Conservation (phyloP, 2,329 filamentous ascomycete genomes). For the Neophaeococcomyces mojaviensis region DNA sequence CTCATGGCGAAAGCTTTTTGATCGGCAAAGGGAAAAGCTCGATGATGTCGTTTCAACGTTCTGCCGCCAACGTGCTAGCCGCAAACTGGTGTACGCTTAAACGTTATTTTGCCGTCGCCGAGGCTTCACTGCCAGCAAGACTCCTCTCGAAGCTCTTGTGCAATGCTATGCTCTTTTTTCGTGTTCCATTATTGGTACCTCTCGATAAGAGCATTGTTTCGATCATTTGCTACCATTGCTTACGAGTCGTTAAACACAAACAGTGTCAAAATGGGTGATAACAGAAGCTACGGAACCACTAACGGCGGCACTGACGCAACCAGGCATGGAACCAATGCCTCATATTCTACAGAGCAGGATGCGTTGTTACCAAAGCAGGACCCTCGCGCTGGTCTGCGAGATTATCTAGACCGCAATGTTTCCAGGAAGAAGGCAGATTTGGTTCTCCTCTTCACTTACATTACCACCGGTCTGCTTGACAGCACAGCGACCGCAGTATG, state of each 20-base stretch:
- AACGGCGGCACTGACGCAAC: neutral
- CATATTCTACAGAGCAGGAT: conserved; percentile 2
- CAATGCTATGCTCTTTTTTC: too few relatives aligned
- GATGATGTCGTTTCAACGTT: conserved; percentile 1
- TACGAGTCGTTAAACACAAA: neutral
- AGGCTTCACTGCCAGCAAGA: too few relatives aligned
- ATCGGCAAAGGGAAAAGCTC: neutral
- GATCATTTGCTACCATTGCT: neutral
- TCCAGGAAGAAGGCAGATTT: conserved; percentile 56
- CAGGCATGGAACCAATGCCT: neutral
- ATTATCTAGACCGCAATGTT: conserved; percentile 38
- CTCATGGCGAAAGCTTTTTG: neutral
- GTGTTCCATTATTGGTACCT: too few relatives aligned
- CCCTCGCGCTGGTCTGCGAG: neutral
- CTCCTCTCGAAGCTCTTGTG: too few relatives aligned
- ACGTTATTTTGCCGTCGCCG: neutral
- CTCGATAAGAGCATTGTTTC: neutral
- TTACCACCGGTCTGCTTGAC: conserved; percentile 70
- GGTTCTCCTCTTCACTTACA: conserved; percentile 63
- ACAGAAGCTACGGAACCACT: conserved; percentile 5
- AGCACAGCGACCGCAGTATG: conserved; percentile 69
- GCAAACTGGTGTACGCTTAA: neutral
- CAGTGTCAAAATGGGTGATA: conserved; percentile 1
- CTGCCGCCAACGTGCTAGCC: neutral
- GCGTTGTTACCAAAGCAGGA: conserved; percentile 4